These are phyloP conservation scores for Neofusicoccum sp. DNA, from an alignment of 2,329 filamentous ascomycete genomes.

Conservation along the genomic window DNA sequence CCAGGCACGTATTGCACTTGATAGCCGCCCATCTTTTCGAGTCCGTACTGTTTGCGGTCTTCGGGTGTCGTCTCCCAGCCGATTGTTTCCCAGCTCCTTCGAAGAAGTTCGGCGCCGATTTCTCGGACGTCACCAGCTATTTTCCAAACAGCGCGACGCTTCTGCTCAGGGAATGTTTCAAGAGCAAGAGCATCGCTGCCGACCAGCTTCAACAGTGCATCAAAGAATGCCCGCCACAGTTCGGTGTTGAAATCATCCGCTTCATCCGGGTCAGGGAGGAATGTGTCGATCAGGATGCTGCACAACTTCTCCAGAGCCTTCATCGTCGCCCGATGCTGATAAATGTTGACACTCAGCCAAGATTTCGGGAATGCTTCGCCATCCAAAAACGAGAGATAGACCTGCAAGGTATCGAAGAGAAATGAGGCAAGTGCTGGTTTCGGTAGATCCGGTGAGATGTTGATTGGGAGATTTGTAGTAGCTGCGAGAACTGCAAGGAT, in stretches of 20 bases:
- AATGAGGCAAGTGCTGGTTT: slow-evolving; percentile 73
- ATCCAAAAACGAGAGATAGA: slow-evolving; percentile 83
- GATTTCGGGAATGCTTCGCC: slow-evolving; percentile 84
- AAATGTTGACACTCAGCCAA: slow-evolving; percentile 93
- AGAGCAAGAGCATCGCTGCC: slow-evolving; percentile 84
- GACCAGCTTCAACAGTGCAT: slow-evolving; percentile 82
- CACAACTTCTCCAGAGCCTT: slow-evolving; percentile 79
- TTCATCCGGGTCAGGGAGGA: slow-evolving; percentile 85
- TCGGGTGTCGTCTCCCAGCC: slow-evolving; percentile 90
- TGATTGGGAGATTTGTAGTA: slow-evolving; percentile 69
- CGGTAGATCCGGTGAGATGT: slow-evolving; percentile 72
- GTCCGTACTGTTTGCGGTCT: slow-evolving; percentile 72
- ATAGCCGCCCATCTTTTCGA: slow-evolving; percentile 88
- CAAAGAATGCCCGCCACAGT: slow-evolving; percentile 91
- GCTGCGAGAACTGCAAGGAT: slow-evolving; percentile 84
- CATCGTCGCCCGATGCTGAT: slow-evolving; percentile 88
- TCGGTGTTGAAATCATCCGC: slow-evolving; percentile 90
- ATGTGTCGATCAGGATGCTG: slow-evolving; percentile 74
- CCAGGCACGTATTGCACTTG: slow-evolving; percentile 97
- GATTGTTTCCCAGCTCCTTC: slow-evolving; percentile 88
- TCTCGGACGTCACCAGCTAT: slow-evolving; percentile 96
- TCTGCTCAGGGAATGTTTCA: slow-evolving; percentile 96
- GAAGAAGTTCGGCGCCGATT: slow-evolving; percentile 80
- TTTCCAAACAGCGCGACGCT: slow-evolving; percentile 95
- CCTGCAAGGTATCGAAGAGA: slow-evolving; percentile 74